Conservation (phyloP, 176 grass and related monocot species). For the Aegilops sharonensis region DNA sequence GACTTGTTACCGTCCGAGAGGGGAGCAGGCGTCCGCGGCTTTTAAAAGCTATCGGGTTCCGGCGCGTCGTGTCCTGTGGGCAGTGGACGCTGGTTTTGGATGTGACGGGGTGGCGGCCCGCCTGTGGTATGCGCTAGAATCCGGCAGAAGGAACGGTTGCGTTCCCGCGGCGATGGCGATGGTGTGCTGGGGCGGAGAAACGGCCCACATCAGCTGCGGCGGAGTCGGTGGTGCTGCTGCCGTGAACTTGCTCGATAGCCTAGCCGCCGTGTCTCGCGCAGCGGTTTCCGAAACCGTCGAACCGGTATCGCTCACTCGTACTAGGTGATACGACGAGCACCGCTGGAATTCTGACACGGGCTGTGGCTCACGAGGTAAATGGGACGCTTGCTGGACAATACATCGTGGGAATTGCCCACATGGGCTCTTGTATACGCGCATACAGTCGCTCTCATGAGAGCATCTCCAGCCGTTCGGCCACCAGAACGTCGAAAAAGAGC, state of each 20-base stretch:
- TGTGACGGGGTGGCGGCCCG: background rate
- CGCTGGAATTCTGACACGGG: too few species aligned
- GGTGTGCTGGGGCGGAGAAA: background rate
- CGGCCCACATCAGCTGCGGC: background rate
- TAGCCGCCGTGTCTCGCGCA: too few species aligned
- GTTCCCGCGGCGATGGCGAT: background rate
- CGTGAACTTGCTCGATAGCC: background rate
- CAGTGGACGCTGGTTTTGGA: slow-evolving; percentile 28
- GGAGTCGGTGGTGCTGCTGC: background rate
- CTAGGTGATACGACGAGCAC: too few species aligned
- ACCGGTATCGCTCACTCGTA: too few species aligned
- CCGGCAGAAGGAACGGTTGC: background rate
- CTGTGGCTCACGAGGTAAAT: too few species aligned
- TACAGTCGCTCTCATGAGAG: too few species aligned
- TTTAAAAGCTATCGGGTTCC: slow-evolving; percentile 14
- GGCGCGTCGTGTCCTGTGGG: slow-evolving; percentile 28
- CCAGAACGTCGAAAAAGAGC: too few species aligned
- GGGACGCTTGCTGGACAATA: too few species aligned
- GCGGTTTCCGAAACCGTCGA: background rate
- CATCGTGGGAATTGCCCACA: too few species aligned
- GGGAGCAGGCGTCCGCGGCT: background rate
- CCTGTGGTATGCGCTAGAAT: slow-evolving; percentile 23
- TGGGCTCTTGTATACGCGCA: too few species aligned
- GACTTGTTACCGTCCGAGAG: background rate
- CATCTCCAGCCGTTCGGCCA: too few species aligned